Base-by-base conservation (phyloP, 2,329 filamentous ascomycete species). In the Canariomyces notabilis region DNA sequence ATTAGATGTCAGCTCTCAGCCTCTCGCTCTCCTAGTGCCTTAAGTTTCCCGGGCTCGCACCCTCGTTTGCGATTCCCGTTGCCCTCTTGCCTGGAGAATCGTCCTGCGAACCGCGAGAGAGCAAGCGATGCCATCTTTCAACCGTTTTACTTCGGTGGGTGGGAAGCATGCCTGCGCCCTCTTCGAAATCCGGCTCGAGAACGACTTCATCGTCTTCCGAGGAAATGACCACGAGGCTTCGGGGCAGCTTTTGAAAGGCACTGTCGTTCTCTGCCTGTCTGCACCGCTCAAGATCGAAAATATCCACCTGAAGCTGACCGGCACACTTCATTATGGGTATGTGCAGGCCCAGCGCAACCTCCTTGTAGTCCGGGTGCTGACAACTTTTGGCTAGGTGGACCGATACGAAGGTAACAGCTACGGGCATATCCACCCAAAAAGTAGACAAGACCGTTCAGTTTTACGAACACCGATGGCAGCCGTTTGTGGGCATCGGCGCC, bases 151-250 rank as follows among this genome's bases (percentile, higher is more conserved):
- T 16, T 69, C 73, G 33, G 73, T 75, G 54, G 73, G 70, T 15
- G 72, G 72, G 50, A 74, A 72, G 55, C 69, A 70, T 58, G 71
- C 69, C 41, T 74, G 71, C 53, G 75, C 74, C 18, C 68, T 79
- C 36, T 80, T 80, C 57, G 76, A 80, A 57, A 77, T 80, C 54
- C 73, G 77, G 42, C 76, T 90, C 50, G 85, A 90, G 42, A 83
- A 85, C 59, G 83, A 88, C 59, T 86, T 90, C 47, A 79, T 91
- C 49, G 82, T 91, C 22, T 84, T 93, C 53, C 82, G 87, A 43
- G 87, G 87, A 50, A 76, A 71, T 56, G 82, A 87, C 46, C 75
- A 85, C 62, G 87, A 91, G 61, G 85, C 87, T 37, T 79, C 85
- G 35, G 87, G 84, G 51, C 85, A 88, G 58, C 67, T 87, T 44